phyloP scores from a whole-genome alignment of 2,329 filamentous ascomycete species.

The Dryadomyces quercivorus region DNA sequence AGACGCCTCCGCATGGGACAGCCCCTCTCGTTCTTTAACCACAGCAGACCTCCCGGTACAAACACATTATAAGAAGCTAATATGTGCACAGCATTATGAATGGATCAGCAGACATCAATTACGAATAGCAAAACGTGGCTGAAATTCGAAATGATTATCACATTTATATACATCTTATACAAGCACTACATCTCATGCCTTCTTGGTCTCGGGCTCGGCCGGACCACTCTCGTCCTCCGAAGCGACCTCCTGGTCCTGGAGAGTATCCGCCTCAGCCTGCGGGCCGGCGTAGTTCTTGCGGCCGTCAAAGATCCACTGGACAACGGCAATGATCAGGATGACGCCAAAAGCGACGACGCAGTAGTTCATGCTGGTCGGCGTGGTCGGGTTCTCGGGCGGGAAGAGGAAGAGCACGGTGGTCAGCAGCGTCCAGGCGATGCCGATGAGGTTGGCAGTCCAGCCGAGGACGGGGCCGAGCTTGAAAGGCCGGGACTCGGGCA shows the following conservation, averaged over 20 bases:
- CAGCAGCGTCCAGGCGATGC: slow-evolving; percentile 53
- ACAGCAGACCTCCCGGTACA: too few species aligned
- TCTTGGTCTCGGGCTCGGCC: neutral
- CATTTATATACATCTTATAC: neutral
- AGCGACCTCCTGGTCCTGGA: slow-evolving; percentile 1
- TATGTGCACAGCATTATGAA: too few species aligned
- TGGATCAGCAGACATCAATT: too few species aligned
- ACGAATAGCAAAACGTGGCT: too few species aligned
- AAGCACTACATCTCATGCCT: neutral
- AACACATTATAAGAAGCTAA: too few species aligned
- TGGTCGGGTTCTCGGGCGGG: slow-evolving; percentile 53
- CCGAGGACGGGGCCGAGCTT: slow-evolving; percentile 22
- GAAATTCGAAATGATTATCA: neutral
- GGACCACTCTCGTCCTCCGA: neutral
- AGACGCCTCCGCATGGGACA: too few species aligned
- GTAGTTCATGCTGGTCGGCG: slow-evolving; percentile 56
- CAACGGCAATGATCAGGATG: slow-evolving; percentile 29
- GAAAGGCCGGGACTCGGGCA: slow-evolving; percentile 38
- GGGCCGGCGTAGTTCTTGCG: slow-evolving; percentile 33
- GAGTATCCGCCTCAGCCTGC: slow-evolving; percentile 8
- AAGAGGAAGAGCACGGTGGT: slow-evolving; percentile 68
- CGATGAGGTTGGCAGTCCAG: slow-evolving; percentile 27
- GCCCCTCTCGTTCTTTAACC: too few species aligned
- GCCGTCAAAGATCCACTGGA: slow-evolving; percentile 36
- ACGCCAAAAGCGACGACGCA: slow-evolving; percentile 35